Base-by-base conservation (phyloP, 805 yeast species). In the Suhomyces emberorum region DNA sequence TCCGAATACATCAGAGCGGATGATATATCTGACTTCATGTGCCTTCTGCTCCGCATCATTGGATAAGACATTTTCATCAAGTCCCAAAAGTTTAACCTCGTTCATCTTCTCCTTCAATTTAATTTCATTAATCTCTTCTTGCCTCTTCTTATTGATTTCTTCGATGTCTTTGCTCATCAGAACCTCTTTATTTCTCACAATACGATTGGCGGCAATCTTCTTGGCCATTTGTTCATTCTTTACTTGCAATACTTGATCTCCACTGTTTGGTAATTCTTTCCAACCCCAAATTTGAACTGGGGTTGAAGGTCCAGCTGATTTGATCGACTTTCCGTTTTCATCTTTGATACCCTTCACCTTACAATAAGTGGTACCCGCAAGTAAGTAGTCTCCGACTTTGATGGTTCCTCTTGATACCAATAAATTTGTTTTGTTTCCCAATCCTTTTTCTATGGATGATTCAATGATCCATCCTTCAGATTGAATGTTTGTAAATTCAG, bases 241-340 rank as follows among this genome's bases (percentile, higher is more conserved):
- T 9, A 93, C 95, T 54, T 88, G 83, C 4, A 91, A 55, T 1
- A 86, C 79, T 44, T 77, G 77, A 44, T 88, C 96, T 7, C 98
- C 98, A 8, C 95, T 93, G 35, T 77, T 85, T 0, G 98, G 98
- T 24, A 89, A 63, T 23, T 80, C 89, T 54, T 84, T 88, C 98
- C 98, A 93, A 1, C 98, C 98, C 55, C 86, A 74, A 6, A 93
- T 70, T 51, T 88, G 95, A 1, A 87, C 95, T 0, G 98, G 96
- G 7, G 84, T 81, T 0, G 96, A 82, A 0, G 98, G 98, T 1
- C 78, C 76, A 0, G 95, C 97, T 20, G 57, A 41, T 40, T 78
- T 76, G 7, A 88, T 59, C 0, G 69, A 39, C 44, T 78, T 78
- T 3, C 91, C 89, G 39, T 64, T 55, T 46, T 88, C 96, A 57